A percentile compares a stretch with the other conserved stretches of the same genome.
Conservation (phyloP, 192 early-diverging fungal genomes). For the Oehlia diaphana region DNA sequence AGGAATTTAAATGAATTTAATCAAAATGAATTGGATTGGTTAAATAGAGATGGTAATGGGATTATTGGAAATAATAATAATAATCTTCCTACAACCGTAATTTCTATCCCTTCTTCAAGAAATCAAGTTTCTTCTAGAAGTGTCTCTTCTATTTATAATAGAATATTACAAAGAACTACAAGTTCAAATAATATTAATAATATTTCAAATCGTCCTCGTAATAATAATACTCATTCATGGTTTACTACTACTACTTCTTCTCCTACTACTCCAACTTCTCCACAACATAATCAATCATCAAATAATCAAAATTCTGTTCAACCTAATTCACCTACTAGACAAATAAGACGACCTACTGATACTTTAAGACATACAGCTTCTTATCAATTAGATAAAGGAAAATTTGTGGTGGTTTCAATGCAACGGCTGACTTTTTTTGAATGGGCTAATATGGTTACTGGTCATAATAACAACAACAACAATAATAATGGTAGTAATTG, state of each 20-base stretch:
- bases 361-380: slow-evolving; percentile 4
- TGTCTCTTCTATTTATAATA: not conserved
- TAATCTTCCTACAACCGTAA: not conserved
- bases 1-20: not conserved
- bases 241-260: not conserved
- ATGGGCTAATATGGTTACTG: slow-evolving; percentile 22
- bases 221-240: not conserved
- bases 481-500: not conserved
- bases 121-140: not conserved
- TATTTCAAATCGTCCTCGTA: not conserved
- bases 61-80: not conserved
- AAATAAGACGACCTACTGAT: not conserved
- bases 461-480: slow-evolving; percentile 1
- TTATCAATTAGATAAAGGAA: slow-evolving; percentile 15
- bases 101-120: not conserved
- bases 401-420: slow-evolving; percentile 22
- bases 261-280: not conserved
- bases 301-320: not conserved
- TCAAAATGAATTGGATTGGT: not conserved
- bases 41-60: not conserved
- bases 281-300: not conserved
- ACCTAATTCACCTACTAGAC: not conserved
- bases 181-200: not conserved
- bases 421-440: slow-evolving; percentile 16
- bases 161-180: not conserved